Evolutionary conservation across 2,329 filamentous ascomycete genomes (phyloP), one percentile per base, ranked within the genome.

Genomic region (Penicillium sp.): DNA sequence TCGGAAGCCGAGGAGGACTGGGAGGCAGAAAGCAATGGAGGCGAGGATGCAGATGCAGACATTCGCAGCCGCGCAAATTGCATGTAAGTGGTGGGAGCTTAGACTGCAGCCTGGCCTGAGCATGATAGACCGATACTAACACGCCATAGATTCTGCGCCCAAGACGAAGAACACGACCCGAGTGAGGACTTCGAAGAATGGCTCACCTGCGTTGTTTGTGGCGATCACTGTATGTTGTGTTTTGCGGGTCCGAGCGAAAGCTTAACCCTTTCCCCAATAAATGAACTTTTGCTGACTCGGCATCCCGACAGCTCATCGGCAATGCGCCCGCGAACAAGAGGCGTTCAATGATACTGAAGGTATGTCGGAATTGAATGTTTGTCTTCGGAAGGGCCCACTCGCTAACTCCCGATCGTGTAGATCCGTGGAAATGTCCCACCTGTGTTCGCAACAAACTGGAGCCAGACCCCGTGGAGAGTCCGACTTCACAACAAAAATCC

Each of bases 81-180:
- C 83, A 79, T 86, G 84, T 87, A 74, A 77, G 63, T 69, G 14
- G 41, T 38, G 42, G 49, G 44, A 20, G 16, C 51, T 61, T 33
- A 13, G 22, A 35, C 5, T 11, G 9, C 24, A 38, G 16, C 8
- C 27, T 14, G 30, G 13, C 25, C 27, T 30, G 3, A 16, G n/a
- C 18, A 27, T 39, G 27, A 10, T 13, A 5, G 4, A 27, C 9
- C 33, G 18, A 52, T 62, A 53, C 68, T 77, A 55, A 73, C 53
- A 51, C n/a, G 46, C 50, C 46, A 57, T 74, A 88, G 90, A 58
- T 95, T 92, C 65, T 96, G 92, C 74, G 85, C 85, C 50, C 81
- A 90, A 68, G 86, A 89, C 58, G 90, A 95, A 73, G 88, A 94
- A 48, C 80, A 92, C 57, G 90, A 92, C 62, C 89, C 89, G 1